Conservation (phyloP, 2,329 filamentous ascomycete genomes). For the Curvularia eragrostidis region DNA sequence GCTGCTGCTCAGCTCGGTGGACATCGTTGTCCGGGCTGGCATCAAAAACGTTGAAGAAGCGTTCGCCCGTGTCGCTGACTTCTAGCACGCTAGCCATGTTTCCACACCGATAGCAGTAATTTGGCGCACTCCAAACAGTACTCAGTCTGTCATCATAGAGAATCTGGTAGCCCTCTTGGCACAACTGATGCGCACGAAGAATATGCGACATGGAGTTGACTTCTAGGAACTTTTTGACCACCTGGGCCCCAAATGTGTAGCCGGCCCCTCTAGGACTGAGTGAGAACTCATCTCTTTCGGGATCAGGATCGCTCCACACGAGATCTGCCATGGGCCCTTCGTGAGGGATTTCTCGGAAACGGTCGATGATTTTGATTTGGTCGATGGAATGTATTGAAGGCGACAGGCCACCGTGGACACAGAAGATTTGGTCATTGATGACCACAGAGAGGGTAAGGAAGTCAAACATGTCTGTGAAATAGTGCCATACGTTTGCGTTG, state of each 20-base stretch:
- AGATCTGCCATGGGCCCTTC: constrained; percentile 99
- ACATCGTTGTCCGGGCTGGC: constrained; percentile 94
- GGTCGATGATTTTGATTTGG: constrained; percentile 99
- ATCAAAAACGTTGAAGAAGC: constrained; percentile 98
- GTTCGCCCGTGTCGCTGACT: constrained; percentile 89
- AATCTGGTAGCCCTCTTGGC: constrained; percentile 97
- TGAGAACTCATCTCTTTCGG: constrained; percentile 96
- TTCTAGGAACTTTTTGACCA: constrained; percentile 96
- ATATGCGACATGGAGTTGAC: constrained; percentile 99
- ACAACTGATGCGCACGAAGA: constrained; percentile 95
- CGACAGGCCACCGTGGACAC: constrained; percentile 83
- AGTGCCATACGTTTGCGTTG: constrained; percentile 98
- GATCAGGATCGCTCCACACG: constrained; percentile 97
- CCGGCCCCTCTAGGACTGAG: constrained; percentile 91
- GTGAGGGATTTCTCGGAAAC: constrained; percentile 97
- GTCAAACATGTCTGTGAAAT: constrained; percentile 99
- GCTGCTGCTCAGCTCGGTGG: constrained; percentile 80
- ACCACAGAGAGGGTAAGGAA: constrained; percentile 96
- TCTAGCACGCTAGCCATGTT: constrained; percentile 98
- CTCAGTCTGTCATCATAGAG: constrained; percentile 93
- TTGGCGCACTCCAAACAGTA: constrained; percentile 84
- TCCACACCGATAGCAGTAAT: constrained; percentile 93
- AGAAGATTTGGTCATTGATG: constrained; percentile 99
- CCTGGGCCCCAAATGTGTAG: constrained; percentile 96
- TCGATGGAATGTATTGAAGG: constrained; percentile 93